phyloP scores from a whole-genome alignment of 208 protist genomes.

The Porcisia hertigi region DNA sequence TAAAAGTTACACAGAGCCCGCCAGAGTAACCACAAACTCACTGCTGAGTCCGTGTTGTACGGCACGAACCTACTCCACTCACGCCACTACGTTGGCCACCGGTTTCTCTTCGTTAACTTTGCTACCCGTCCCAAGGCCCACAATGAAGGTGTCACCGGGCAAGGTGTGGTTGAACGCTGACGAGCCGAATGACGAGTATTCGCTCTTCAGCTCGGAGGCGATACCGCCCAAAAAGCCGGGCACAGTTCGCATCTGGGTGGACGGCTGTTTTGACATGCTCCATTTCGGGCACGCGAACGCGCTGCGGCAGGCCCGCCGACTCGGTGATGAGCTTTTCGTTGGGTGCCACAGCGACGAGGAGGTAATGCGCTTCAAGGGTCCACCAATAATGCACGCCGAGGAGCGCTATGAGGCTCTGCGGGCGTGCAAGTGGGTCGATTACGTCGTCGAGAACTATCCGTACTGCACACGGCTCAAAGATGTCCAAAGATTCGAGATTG shows the following conservation, averaged over 20 bases:
- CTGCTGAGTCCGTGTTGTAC: neutral
- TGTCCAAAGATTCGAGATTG: conserved; percentile 93
- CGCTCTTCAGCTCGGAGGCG: conserved; percentile 44
- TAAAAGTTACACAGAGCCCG: no score
- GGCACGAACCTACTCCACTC: neutral
- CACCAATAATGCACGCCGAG: conserved; percentile 96
- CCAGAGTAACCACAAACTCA: neutral
- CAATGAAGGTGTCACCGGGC: conserved; percentile 26
- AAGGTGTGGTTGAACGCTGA: conserved; percentile 77
- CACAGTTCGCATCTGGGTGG: conserved; percentile 83
- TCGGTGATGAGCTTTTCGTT: conserved; percentile 96
- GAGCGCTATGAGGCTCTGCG: conserved; percentile 94
- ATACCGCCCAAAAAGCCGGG: conserved; percentile 73
- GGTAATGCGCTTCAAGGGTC: conserved; percentile 95
- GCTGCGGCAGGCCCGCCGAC: conserved; percentile 78
- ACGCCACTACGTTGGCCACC: neutral
- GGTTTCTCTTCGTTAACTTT: neutral
- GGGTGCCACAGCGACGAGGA: conserved; percentile 97
- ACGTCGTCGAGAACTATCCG: conserved; percentile 95
- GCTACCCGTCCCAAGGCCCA: neutral
- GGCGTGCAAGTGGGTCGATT: conserved; percentile 98
- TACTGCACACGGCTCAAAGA: conserved; percentile 93
- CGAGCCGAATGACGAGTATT: conserved; percentile 60
- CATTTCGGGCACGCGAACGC: conserved; percentile 92
- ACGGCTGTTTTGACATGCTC: conserved; percentile 92